Evolutionary conservation across 305 asterid species (phyloP), one percentile per base, ranked within the genome.

Genomic region (Plantago lanceolata): DNA sequence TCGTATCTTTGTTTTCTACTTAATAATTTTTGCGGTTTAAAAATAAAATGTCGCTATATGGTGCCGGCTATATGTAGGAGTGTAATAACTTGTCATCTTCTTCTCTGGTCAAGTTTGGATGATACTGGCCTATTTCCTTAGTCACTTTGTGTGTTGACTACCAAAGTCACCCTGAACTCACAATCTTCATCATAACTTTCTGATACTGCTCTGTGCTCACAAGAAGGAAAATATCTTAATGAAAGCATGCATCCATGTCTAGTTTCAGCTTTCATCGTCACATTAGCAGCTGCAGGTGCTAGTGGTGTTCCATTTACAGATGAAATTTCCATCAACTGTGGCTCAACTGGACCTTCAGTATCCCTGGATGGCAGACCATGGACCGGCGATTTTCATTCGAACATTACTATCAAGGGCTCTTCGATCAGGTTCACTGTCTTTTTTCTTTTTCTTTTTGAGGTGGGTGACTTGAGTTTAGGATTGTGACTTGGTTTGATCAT

Each of bases 241-340:
- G 35, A 20, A 52, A 52, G 3, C 35, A 52, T 53, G 19, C 18
- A 53, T 14, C 35, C 15, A 15, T 54, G 11, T 54, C 60, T 28
- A 0, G 4, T 28, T 28, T 55, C 60, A 28, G 45, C 21, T 56
- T 28, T 55, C 20, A 19, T 55, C 11, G 13, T 28, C 44, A 55
- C 29, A 12, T 28, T 15, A 15, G 12, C 44, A 55, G 57, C 56
- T 7, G 60, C 18, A 19, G 35, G 18, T 29, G 21, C 44, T 28
- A 55, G 2, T 15, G 45, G 14, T 40, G 45, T 1, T 40, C 45
- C 45, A 40, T 40, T 12, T 40, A 12, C 57, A 19, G 57, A 26
- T 6, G 63, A 61, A 13, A 24, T 68, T 31, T 35, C 49, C 19
- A 48, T 69, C 45, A 63, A 69, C 29, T 62, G 64, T 48, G 68